These are phyloP conservation scores for Epithemia pelagica DNA, from an alignment of 108 stramenopile species.

Conservation along the genomic window DNA sequence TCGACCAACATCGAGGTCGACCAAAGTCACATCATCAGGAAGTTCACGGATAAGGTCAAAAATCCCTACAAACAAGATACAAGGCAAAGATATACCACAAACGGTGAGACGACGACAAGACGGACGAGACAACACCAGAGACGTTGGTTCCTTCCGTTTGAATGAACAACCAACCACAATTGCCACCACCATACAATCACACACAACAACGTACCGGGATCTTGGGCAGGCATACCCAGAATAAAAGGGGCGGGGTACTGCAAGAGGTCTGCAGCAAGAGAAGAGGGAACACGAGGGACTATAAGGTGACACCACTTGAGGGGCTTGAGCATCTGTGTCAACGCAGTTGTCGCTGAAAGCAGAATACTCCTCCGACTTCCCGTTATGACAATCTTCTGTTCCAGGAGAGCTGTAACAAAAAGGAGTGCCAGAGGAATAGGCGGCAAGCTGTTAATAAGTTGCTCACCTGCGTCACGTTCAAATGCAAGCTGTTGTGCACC, in stretches of 20 bases:
- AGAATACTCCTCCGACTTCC: conserved; percentile 68
- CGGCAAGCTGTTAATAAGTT: conserved; percentile 57
- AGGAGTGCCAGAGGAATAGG: conserved; percentile 70
- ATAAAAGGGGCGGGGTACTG: conserved; percentile 88
- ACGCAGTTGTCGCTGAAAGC: conserved; percentile 45
- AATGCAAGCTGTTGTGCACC: conserved; percentile 41
- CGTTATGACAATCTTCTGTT: conserved; percentile 81
- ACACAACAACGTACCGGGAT: no score
- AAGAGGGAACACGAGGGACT: conserved; percentile 67
- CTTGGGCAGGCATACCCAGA: conserved; percentile 67
- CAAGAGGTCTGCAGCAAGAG: conserved; percentile 69
- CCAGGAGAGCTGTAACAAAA: conserved; percentile 62
- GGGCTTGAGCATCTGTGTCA: conserved; percentile 50
- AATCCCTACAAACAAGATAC: no score
- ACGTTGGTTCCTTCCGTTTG: no score
- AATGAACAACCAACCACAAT: no score
- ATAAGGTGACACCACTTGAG: conserved; percentile 75
- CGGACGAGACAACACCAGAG: no score
- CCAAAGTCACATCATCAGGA: conserved; percentile 73
- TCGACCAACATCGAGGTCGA: conserved; percentile 84
- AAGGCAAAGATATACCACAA: no score
- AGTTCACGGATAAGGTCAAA: conserved; percentile 50
- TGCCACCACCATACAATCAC: no score
- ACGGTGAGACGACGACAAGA: no score
- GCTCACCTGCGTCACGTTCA: conserved; percentile 33